Conservation (phyloP, 768 basidiomycete genomes). For the Kwoniella dendrophila region DNA sequence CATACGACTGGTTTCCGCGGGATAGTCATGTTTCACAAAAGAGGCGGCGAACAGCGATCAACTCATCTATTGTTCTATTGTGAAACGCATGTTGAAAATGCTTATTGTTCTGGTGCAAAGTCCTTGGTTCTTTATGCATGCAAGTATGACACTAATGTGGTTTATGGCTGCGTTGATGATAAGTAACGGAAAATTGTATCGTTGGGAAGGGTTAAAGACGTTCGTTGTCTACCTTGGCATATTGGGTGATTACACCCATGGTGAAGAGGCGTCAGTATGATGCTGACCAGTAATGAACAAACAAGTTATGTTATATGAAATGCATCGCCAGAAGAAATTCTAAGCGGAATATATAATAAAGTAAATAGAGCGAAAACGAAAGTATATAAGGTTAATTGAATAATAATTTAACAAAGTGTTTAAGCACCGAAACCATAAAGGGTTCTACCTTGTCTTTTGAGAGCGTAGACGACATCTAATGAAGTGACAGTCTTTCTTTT, state of each 20-base stretch:
- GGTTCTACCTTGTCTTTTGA: slow-evolving; percentile 65
- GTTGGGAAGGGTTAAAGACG: no score
- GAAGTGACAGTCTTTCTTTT: slow-evolving; percentile 64
- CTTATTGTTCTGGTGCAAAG: slow-evolving; percentile 1
- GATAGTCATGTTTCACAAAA: neutral
- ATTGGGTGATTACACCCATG: no score
- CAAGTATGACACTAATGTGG: no score
- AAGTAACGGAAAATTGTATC: no score
- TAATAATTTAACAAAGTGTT: slow-evolving; percentile 20
- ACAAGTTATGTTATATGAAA: slow-evolving; percentile 2
- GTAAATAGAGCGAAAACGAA: slow-evolving; percentile 24
- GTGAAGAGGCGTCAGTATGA: neutral
- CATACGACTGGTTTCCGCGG: slow-evolving; percentile 13
- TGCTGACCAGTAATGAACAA: neutral
- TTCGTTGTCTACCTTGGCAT: no score
- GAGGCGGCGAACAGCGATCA: neutral
- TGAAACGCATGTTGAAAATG: neutral
- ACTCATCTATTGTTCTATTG: no score
- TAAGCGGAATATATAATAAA: slow-evolving; percentile 20
- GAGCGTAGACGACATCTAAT: slow-evolving; percentile 68
- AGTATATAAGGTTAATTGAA: neutral
- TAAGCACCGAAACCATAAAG: slow-evolving; percentile 65
- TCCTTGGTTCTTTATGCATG: neutral
- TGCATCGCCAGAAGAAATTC: slow-evolving; percentile 18
- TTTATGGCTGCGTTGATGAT: no score